These are phyloP conservation scores for Daphne laureola DNA, from an alignment of 441 rosid species.

Conservation along the genomic window DNA sequence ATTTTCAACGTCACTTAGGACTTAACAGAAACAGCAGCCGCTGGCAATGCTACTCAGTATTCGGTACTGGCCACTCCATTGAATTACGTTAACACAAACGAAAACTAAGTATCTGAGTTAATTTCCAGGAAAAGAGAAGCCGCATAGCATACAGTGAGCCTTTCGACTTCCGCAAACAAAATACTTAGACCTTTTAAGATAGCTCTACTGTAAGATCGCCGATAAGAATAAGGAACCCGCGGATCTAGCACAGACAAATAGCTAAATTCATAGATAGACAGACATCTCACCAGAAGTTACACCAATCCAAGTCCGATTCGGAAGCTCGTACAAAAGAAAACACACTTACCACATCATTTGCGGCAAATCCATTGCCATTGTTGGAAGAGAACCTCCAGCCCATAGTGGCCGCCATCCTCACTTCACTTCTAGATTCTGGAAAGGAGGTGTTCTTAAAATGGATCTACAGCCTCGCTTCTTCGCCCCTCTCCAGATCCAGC, in stretches of 20 bases:
- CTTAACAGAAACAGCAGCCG: no score
- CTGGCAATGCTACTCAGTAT: no score
- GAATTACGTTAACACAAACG: no score
- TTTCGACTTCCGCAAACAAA: no score
- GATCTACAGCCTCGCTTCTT: slow-evolving; percentile 16
- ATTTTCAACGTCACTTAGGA: no score
- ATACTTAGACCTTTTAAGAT: no score
- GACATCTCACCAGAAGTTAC: not conserved
- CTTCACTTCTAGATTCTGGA: slow-evolving; percentile 30
- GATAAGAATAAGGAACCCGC: no score
- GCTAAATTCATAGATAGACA: not conserved
- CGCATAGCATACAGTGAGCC: no score
- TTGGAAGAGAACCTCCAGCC: slow-evolving; percentile 80
- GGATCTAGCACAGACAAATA: slow-evolving; percentile 13
- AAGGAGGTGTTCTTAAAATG: slow-evolving; percentile 10
- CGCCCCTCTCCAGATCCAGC: slow-evolving; percentile 60
- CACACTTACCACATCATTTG: slow-evolving; percentile 53
- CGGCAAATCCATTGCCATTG: slow-evolving; percentile 68
- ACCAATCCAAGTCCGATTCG: not conserved
- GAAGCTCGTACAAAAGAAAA: not conserved
- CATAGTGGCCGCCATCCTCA: slow-evolving; percentile 66
- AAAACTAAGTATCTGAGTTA: no score
- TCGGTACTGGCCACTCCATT: no score
- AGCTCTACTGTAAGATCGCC: no score
- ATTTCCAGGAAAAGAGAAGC: no score